phyloP scores from a whole-genome alignment of 2,329 filamentous ascomycete genomes.

The Sarocladium strictum region DNA sequence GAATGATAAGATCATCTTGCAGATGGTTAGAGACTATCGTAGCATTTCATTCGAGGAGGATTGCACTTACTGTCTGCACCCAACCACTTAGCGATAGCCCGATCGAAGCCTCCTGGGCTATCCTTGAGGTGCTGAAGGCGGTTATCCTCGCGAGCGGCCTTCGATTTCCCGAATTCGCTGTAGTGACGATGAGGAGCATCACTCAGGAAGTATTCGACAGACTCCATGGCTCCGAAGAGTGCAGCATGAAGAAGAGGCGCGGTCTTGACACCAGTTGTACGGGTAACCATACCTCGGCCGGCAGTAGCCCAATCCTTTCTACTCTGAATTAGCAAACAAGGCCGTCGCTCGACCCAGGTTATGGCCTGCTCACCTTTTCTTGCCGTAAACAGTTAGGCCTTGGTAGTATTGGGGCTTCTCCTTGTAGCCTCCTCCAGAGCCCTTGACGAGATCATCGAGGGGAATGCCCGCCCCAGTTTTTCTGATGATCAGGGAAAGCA shows the following conservation, averaged over 20 bases:
- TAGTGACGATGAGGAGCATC: conserved; percentile 65
- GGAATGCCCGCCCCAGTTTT: conserved; percentile 63
- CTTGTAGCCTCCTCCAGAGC: conserved; percentile 56
- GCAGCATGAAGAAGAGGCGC: conserved; percentile 59
- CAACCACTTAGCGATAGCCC: conserved; percentile 57
- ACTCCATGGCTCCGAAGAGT: conserved; percentile 51
- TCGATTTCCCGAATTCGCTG: conserved; percentile 56
- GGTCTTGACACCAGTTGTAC: conserved; percentile 33
- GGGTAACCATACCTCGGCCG: conserved; percentile 40
- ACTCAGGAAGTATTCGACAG: conserved; percentile 71
- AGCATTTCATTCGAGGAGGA: too few relatives aligned
- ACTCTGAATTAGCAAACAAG: background rate
- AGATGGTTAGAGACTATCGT: conserved; percentile 16
- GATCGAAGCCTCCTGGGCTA: conserved; percentile 56
- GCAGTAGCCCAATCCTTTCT: conserved; percentile 66
- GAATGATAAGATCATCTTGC: conserved; percentile 56
- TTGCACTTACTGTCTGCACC: conserved; percentile 48
- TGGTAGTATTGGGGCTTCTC: conserved; percentile 69
- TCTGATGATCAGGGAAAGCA: conserved; percentile 60
- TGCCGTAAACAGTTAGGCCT: conserved; percentile 69
- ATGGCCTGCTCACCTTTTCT: conserved; percentile 47
- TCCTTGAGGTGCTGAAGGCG: conserved; percentile 56
- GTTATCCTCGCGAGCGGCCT: conserved; percentile 53
- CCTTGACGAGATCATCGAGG: conserved; percentile 59
- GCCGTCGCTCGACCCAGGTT: background rate